These are phyloP conservation scores for Colletotrichum camelliae DNA, from an alignment of 2,329 filamentous ascomycete species.

Conservation along the genomic window DNA sequence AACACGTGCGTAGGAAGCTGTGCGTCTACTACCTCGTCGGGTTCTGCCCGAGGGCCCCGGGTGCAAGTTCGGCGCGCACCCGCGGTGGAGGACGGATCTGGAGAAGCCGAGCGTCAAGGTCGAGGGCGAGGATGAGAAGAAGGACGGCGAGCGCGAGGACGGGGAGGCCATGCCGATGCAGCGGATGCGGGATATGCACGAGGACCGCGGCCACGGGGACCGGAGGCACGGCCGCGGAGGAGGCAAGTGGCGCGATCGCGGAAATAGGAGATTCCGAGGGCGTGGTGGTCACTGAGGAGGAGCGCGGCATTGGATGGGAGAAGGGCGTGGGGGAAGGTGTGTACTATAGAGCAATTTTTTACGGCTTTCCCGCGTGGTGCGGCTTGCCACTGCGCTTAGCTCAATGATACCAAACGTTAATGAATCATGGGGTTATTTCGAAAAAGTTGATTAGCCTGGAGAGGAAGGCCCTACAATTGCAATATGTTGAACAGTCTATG, in stretches of 20 bases:
- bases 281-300: slow-evolving; percentile 11
- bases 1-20: slow-evolving; percentile 81
- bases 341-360: neutral
- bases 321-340: neutral
- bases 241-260: slow-evolving; percentile 36
- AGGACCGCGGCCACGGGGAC: slow-evolving; percentile 40
- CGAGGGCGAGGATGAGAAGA: slow-evolving; percentile 64
- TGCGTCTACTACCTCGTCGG: slow-evolving; percentile 90
- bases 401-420: neutral
- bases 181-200: slow-evolving; percentile 40
- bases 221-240: slow-evolving; percentile 28
- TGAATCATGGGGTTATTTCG: neutral
- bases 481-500: neutral
- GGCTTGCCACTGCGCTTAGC: neutral
- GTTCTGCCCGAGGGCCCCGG: slow-evolving; percentile 82
- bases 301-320: neutral
- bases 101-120: slow-evolving; percentile 77
- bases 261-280: slow-evolving; percentile 39
- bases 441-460: neutral
- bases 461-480: neutral
- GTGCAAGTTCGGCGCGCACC: slow-evolving; percentile 84
- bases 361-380: neutral
- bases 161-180: slow-evolving; percentile 31
- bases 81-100: slow-evolving; percentile 78
- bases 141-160: slow-evolving; percentile 59